A percentile compares a stretch with the other conserved stretches of the same genome.
Evolutionary conservation across 1,284 basidiomycete genomes (phyloP).

Genomic region (Neonothopanus nambi): DNA sequence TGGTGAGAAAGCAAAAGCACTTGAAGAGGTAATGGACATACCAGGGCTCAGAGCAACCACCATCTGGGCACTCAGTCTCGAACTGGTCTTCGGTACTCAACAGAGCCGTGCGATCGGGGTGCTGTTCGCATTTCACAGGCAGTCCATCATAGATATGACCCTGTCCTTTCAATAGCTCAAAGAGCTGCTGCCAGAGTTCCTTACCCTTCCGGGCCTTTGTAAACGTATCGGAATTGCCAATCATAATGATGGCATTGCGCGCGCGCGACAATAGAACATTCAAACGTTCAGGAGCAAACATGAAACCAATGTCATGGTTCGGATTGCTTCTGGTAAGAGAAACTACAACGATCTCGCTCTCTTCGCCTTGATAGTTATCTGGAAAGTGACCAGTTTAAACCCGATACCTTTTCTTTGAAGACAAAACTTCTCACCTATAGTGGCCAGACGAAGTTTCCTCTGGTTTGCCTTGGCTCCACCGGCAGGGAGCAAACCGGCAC

Average conservation of each 20-base stretch:
- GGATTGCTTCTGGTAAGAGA: conserved; percentile 61
- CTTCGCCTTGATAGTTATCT: conserved; percentile 73
- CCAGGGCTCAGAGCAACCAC: conserved; percentile 46
- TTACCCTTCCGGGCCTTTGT: conserved; percentile 49
- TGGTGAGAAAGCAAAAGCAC: background rate
- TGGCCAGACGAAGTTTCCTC: conserved; percentile 50
- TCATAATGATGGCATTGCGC: conserved; percentile 58
- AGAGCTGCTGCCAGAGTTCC: conserved; percentile 49
- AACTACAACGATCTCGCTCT: conserved; percentile 64
- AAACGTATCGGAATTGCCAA: conserved; percentile 65
- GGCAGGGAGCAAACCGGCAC: conserved; percentile 48
- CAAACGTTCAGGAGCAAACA: conserved; percentile 64
- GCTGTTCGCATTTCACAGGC: conserved; percentile 55
- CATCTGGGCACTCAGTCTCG: conserved; percentile 53
- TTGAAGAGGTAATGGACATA: conserved; percentile 26
- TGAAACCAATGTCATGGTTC: conserved; percentile 60
- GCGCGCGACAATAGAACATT: conserved; percentile 69
- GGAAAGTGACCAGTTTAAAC: conserved; percentile 3
- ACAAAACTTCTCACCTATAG: conserved; percentile 47
- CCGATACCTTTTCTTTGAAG: background rate
- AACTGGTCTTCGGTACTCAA: conserved; percentile 48
- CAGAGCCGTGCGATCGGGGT: conserved; percentile 40
- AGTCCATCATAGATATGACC: conserved; percentile 59
- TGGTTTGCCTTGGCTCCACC: conserved; percentile 37
- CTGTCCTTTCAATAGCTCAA: conserved; percentile 39